Evolutionary conservation across 2,329 filamentous ascomycete genomes (phyloP), one percentile per base, ranked within the genome.

Genomic region (Alternaria hordeiaustralica): DNA sequence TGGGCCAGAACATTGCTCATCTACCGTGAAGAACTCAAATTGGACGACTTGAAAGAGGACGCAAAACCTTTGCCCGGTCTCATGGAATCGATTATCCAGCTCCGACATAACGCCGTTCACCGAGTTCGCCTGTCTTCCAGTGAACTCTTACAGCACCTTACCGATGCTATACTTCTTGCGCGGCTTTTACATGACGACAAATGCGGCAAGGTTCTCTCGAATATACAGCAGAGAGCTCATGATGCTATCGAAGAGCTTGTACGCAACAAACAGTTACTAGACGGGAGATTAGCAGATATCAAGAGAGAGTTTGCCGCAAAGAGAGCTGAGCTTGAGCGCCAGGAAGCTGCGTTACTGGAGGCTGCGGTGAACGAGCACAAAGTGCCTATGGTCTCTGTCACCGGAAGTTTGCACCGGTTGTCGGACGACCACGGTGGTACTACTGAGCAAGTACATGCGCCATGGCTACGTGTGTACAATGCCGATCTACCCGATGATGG

Each of bases 51-150:
- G n/a, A 6, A n/a, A 11, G n/a, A 44, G 7, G 12, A 6, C 1
- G n/a, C 2, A 12, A 50, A 43, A 13, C 23, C 44, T 18, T 12
- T 60, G 9, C 15, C 50, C 1, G 15, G 10, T 18, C 30, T 60
- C 2, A 9, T 60, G 23, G 33, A 44, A 21, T 55, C 30, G 10
- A 30, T 50, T 5, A 15, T 13, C 12, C 50, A 56, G 23, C 51
- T 60, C 25, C 58, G 58, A 3, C 58, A 60, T 10, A 13, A 54
- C 4, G 30, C 58, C 1, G 58, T 60, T 7, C 58, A 60, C 43
- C 50, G 58, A n/a, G 26, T 36, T 28, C 50, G 50, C n/a, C 58
- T 60, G 43, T 15, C 43, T 3, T 54, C 50, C 10, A 12, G 12
- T 12, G 18, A 5, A 3, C 15, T 33, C n/a, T 36, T 49, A 13